Conservation (phyloP, 2,329 filamentous ascomycete species). For the Diaporthe vexans region DNA sequence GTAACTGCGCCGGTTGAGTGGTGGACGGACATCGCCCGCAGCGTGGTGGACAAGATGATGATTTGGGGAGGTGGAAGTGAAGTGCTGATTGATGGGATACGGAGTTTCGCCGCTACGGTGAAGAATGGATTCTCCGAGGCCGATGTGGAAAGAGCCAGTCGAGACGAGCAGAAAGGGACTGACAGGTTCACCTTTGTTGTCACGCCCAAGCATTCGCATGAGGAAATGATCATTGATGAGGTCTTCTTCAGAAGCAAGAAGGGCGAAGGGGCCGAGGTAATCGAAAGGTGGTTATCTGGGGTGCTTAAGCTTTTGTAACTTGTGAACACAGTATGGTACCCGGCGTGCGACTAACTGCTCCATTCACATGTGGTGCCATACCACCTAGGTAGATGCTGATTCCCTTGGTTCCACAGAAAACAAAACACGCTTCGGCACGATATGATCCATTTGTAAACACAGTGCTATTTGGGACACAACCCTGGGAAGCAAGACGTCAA, state of each 20-base stretch:
- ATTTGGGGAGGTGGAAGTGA: constrained; percentile 32
- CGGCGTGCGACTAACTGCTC: too few species aligned
- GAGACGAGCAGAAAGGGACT: constrained; percentile 1
- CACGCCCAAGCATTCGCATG: constrained; percentile 25
- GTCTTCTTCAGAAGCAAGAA: constrained; percentile 26
- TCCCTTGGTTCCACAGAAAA: too few species aligned
- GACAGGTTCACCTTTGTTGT: constrained; percentile 26
- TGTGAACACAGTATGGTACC: too few species aligned
- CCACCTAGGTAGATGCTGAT: too few species aligned
- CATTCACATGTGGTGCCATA: too few species aligned
- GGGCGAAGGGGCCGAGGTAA: background rate
- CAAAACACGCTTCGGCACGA: too few species aligned
- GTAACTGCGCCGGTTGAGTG: background rate
- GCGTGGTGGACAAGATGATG: constrained; percentile 26
- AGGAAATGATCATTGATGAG: constrained; percentile 37
- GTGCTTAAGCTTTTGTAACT: background rate
- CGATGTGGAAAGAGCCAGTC: background rate
- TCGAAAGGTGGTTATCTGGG: constrained; percentile 24
- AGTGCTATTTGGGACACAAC: too few species aligned
- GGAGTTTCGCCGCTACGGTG: constrained; percentile 14
- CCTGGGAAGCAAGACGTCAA: too few species aligned
- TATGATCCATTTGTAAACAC: too few species aligned
- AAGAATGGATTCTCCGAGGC: constrained; percentile 15
- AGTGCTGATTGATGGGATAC: constrained; percentile 20
- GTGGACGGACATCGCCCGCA: constrained; percentile 25